Conservation (phyloP, 441 rosid genomes). For the Gossypium davidsonii region DNA sequence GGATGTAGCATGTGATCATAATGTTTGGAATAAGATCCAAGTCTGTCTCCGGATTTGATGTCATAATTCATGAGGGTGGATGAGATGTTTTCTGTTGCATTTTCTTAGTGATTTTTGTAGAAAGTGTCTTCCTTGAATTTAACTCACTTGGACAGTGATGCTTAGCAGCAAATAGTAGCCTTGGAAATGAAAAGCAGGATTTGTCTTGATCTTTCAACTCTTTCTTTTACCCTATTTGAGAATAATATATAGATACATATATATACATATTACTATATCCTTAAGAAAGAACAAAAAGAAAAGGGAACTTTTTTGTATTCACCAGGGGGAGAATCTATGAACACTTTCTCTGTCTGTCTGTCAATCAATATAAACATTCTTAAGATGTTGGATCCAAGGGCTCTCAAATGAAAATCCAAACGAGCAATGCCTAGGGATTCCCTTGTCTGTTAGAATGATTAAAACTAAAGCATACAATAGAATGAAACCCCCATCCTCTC, state of each 20-base stretch:
- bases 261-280: background rate
- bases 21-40: slow-evolving; percentile 13
- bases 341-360: background rate
- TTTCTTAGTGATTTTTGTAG: background rate
- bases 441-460: background rate
- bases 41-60: background rate
- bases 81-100: background rate
- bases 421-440: too few species aligned
- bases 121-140: background rate
- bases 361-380: background rate
- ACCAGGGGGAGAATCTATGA: background rate
- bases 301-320: background rate
- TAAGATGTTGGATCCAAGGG: background rate
- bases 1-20: slow-evolving; percentile 1
- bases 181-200: background rate
- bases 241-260: background rate
- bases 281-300: background rate
- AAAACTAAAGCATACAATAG: background rate
- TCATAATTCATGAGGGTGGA: background rate
- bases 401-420: background rate
- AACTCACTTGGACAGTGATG: background rate
- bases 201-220: background rate
- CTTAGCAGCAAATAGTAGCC: background rate
- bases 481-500: background rate
- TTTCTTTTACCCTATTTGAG: background rate